These are phyloP conservation scores for Backusella mclennaniae DNA, from an alignment of 192 early-diverging fungal species.

Conservation along the genomic window DNA sequence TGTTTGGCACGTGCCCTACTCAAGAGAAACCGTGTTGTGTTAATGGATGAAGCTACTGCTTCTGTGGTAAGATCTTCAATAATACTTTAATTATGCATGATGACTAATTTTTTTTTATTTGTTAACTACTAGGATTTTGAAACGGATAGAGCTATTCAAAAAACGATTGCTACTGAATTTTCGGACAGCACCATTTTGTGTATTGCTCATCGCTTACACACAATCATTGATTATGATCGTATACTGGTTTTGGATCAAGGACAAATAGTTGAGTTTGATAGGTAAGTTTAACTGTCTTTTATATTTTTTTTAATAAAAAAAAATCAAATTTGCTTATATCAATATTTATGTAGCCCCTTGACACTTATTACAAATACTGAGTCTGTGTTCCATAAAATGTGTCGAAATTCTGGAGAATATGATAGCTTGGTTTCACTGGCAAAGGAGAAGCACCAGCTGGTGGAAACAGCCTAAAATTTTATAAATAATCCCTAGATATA, in stretches of 20 bases:
- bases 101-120: not conserved
- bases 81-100: constrained; percentile 42
- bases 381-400: constrained; percentile 27
- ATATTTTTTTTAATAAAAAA: not conserved
- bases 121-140: constrained; percentile 56
- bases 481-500: not conserved
- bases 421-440: constrained; percentile 17
- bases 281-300: constrained; percentile 18
- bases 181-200: constrained; percentile 77
- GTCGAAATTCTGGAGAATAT: constrained; percentile 25
- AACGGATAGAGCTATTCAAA: constrained; percentile 89
- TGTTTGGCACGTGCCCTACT: constrained; percentile 81
- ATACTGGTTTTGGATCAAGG: constrained; percentile 85
- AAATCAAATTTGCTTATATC: not conserved
- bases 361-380: constrained; percentile 12
- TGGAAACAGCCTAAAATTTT: not conserved
- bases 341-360: constrained; percentile 13
- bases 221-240: constrained; percentile 87
- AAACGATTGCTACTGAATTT: constrained; percentile 79
- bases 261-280: constrained; percentile 73
- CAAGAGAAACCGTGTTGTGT: constrained; percentile 61
- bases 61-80: constrained; percentile 16
- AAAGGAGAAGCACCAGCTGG: not conserved
- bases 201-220: constrained; percentile 88
- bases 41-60: constrained; percentile 79